Evolutionary conservation across 2,329 filamentous ascomycete genomes (phyloP).

Genomic region (Aphanoascus verrucosus): DNA sequence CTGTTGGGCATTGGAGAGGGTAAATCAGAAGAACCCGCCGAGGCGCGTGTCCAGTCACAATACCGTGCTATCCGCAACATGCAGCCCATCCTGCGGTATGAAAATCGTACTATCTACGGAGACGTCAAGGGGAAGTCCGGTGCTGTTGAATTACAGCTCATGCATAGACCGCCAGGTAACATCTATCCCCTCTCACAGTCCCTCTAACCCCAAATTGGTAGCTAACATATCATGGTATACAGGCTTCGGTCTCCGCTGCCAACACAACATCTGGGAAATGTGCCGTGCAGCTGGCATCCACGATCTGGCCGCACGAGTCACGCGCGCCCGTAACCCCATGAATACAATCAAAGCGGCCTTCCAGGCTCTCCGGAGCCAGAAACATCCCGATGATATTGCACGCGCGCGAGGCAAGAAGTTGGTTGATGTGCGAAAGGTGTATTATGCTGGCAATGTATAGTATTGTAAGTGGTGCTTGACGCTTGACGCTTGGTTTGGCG

Average conservation of each 20-base stretch:
- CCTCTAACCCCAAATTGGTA: constrained; percentile 8
- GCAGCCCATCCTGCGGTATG: constrained; percentile 82
- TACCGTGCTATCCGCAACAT: constrained; percentile 82
- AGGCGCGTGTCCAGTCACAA: constrained; percentile 61
- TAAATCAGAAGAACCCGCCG: constrained; percentile 64
- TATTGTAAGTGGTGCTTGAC: not conserved
- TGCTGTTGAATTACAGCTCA: constrained; percentile 74
- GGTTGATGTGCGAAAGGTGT: constrained; percentile 92
- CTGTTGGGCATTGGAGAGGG: constrained; percentile 80
- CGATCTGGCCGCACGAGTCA: constrained; percentile 74
- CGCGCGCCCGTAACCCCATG: constrained; percentile 86
- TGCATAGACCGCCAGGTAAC: constrained; percentile 73
- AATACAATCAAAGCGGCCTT: constrained; percentile 91
- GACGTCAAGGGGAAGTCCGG: constrained; percentile 74
- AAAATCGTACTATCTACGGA: constrained; percentile 83
- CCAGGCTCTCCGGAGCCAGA: constrained; percentile 71
- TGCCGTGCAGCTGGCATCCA: constrained; percentile 75
- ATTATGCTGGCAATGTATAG: constrained; percentile 61
- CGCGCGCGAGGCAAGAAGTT: constrained; percentile 85
- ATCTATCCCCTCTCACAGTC: not conserved
- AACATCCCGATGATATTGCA: constrained; percentile 80
- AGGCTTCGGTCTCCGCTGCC: constrained; percentile 92
- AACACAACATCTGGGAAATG: constrained; percentile 89
- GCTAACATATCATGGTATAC: not conserved
- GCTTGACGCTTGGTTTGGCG: not conserved